phyloP scores from a whole-genome alignment of 495 filamentous ascomycete genomes.

The Choiromyces venosus region DNA sequence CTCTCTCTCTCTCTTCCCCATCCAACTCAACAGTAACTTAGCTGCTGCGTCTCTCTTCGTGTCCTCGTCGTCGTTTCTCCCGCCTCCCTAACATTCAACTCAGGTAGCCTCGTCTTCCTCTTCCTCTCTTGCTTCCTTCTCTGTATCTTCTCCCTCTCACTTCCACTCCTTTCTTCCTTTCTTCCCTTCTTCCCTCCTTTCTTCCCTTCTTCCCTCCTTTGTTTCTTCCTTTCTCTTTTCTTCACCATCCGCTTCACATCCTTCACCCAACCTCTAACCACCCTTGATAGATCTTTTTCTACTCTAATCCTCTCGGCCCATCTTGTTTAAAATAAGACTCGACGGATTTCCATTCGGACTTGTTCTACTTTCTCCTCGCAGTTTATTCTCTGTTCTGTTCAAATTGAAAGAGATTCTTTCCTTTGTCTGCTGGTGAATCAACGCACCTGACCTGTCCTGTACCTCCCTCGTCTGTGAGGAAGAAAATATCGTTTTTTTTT shows the following conservation, averaged over 20 bases:
- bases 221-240: conserved; percentile 14
- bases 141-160: conserved; percentile 30
- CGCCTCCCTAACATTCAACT: background rate
- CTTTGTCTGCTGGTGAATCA: conserved; percentile 36
- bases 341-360: background rate
- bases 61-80: background rate
- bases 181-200: conserved; percentile 23
- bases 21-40: background rate
- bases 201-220: conserved; percentile 8
- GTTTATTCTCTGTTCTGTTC: conserved; percentile 38
- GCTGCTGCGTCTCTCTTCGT: background rate
- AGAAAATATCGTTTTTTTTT: conserved; percentile 40
- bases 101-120: background rate
- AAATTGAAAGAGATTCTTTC: conserved; percentile 39
- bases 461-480: conserved; percentile 37
- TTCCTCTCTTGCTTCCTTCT: conserved; percentile 20
- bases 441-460: conserved; percentile 35
- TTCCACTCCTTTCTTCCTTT: conserved; percentile 35
- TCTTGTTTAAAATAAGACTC: background rate
- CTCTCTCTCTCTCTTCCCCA: conserved; percentile 24
- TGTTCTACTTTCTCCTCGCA: background rate
- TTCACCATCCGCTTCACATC: conserved; percentile 11
- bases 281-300: background rate
- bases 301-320: background rate
- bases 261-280: conserved; percentile 11